phyloP scores from a whole-genome alignment of 352 stramenopile genomes.

The Phytophthora parvispora region DNA sequence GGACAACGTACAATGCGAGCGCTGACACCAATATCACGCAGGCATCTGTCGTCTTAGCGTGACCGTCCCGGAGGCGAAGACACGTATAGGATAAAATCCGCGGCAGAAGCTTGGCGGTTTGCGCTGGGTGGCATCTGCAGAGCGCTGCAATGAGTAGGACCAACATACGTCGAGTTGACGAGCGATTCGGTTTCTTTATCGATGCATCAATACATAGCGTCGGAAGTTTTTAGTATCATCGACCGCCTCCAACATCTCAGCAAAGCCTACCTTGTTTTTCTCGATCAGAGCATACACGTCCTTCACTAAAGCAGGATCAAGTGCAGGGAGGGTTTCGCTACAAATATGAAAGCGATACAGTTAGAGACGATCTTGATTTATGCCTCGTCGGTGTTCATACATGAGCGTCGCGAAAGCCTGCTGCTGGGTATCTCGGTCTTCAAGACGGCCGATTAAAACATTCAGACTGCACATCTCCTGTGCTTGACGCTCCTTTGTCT shows the following conservation, averaged over 20 bases:
- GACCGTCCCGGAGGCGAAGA: conserved; percentile 64
- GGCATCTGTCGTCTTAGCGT: conserved; percentile 61
- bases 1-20: conserved; percentile 60
- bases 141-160: conserved; percentile 67
- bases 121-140: conserved; percentile 53
- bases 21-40: conserved; percentile 64
- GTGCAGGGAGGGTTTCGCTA: conserved; percentile 48
- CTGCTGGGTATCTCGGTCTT: conserved; percentile 78
- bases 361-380: not conserved
- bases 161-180: conserved; percentile 67
- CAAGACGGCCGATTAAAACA: conserved; percentile 59
- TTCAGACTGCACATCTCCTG: conserved; percentile 53
- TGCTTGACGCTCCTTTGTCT: conserved; percentile 48
- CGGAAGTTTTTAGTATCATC: not conserved
- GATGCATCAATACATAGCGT: not conserved
- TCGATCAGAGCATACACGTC: conserved; percentile 62
- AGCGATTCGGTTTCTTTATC: conserved; percentile 51
- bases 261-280: conserved; percentile 62
- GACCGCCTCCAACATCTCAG: not conserved
- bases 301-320: conserved; percentile 45
- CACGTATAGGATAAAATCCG: conserved; percentile 56
- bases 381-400: conserved; percentile 35
- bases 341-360: not conserved
- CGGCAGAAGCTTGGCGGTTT: conserved; percentile 46
- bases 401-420: conserved; percentile 61